Evolutionary conservation across 2,329 filamentous ascomycete species (phyloP).

Genomic region (Sarocladium strictum): DNA sequence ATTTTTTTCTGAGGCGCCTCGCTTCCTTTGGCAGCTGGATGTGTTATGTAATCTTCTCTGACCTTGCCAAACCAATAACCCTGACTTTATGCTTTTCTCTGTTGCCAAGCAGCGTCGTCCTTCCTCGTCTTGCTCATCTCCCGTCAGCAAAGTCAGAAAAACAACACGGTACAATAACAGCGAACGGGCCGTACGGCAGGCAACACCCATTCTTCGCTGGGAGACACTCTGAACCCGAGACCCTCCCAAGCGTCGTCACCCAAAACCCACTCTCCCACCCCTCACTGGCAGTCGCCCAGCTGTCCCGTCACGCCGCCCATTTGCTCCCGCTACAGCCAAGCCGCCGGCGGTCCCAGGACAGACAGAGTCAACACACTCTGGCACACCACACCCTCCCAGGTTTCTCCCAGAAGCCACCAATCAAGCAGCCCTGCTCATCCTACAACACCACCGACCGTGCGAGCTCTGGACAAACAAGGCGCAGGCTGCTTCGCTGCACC

Average conservation of each 20-base stretch:
- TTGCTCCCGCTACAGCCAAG: conserved; percentile 4
- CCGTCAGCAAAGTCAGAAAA: background rate
- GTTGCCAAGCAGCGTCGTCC: background rate
- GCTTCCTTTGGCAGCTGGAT: no score
- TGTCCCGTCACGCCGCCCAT: background rate
- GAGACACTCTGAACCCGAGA: background rate
- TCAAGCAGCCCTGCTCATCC: conserved; percentile 10
- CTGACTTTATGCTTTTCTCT: background rate
- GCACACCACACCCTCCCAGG: background rate
- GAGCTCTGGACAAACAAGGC: background rate
- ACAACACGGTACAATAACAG: no score
- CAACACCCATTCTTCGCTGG: background rate
- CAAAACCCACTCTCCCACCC: background rate
- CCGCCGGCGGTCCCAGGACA: background rate
- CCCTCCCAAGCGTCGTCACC: conserved; percentile 2
- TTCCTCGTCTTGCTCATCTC: background rate
- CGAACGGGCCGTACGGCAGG: no score
- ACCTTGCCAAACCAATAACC: no score
- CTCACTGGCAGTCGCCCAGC: background rate
- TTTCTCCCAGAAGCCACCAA: background rate
- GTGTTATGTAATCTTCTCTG: no score
- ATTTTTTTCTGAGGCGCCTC: no score
- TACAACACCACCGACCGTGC: background rate
- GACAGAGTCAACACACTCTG: background rate
- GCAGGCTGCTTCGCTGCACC: no score